Percentiles rank a stretch among this genome's conserved stretches.
Conservation (phyloP, 768 basidiomycete genomes). For the Suillus plorans region DNA sequence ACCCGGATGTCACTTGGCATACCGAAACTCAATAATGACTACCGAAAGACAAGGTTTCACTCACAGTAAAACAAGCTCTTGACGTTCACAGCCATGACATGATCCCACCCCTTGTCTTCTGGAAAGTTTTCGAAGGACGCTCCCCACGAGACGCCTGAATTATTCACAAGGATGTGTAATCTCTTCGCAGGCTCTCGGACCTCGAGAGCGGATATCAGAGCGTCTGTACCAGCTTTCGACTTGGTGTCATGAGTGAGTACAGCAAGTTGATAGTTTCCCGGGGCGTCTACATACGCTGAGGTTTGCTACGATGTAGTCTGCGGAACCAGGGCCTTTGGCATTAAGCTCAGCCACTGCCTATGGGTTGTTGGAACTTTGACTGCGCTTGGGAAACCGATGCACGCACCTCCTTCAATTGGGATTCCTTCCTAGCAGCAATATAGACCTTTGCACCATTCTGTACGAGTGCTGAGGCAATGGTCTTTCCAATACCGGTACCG, state of each 20-base stretch:
- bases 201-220: constrained; percentile 65
- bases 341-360: constrained; percentile 62
- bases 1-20: constrained; percentile 44
- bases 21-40: constrained; percentile 1
- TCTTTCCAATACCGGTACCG: constrained; percentile 78
- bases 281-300: constrained; percentile 51
- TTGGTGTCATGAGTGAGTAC: constrained; percentile 25
- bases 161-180: constrained; percentile 82
- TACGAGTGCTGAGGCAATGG: constrained; percentile 81
- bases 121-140: constrained; percentile 68
- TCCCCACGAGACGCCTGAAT: constrained; percentile 81
- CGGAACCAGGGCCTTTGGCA: constrained; percentile 55
- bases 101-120: constrained; percentile 85
- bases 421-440: constrained; percentile 84
- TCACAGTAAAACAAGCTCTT: constrained; percentile 82
- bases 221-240: constrained; percentile 80
- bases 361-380: neutral
- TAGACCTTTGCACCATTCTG: constrained; percentile 89
- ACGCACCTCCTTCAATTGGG: constrained; percentile 70
- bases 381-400: neutral
- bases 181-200: constrained; percentile 57
- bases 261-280: neutral
- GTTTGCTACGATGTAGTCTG: constrained; percentile 74
- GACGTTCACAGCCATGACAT: constrained; percentile 79
- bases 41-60: constrained; percentile 21